Evolutionary conservation across 73 alveolate species (phyloP).

Genomic region (Durusdinium trenchii): DNA sequence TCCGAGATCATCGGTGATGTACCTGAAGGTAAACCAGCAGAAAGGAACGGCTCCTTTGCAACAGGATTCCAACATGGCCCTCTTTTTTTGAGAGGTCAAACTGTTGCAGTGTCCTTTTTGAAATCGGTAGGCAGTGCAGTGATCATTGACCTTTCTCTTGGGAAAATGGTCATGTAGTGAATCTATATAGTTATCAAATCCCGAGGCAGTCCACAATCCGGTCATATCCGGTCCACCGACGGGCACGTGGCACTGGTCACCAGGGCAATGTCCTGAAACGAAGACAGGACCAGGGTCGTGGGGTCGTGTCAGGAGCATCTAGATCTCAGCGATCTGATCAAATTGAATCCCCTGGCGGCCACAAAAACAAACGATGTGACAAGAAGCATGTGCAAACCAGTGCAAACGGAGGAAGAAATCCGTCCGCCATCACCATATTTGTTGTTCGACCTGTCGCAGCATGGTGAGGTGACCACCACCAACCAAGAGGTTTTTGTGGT

Average conservation of each 20-base stretch:
- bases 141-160: too few relatives aligned
- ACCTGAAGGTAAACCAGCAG: neutral
- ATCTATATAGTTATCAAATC: neutral
- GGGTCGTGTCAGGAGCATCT: too few relatives aligned
- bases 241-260: constrained; percentile 90
- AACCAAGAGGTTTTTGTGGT: too few relatives aligned
- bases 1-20: constrained; percentile 85
- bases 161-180: too few relatives aligned
- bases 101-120: too few relatives aligned
- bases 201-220: neutral
- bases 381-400: neutral
- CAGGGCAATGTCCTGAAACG: constrained; percentile 69
- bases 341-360: neutral
- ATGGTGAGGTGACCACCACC: too few relatives aligned
- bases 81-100: too few relatives aligned
- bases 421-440: too few relatives aligned
- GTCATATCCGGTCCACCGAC: neutral
- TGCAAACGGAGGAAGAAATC: too few relatives aligned
- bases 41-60: neutral
- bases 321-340: too few relatives aligned
- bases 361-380: neutral
- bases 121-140: too few relatives aligned
- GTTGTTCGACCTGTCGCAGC: too few relatives aligned
- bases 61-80: neutral
- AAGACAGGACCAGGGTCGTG: neutral